Base-by-base conservation (phyloP, 2,329 filamentous ascomycete genomes). In the Sporothrix brunneoviolacea region DNA sequence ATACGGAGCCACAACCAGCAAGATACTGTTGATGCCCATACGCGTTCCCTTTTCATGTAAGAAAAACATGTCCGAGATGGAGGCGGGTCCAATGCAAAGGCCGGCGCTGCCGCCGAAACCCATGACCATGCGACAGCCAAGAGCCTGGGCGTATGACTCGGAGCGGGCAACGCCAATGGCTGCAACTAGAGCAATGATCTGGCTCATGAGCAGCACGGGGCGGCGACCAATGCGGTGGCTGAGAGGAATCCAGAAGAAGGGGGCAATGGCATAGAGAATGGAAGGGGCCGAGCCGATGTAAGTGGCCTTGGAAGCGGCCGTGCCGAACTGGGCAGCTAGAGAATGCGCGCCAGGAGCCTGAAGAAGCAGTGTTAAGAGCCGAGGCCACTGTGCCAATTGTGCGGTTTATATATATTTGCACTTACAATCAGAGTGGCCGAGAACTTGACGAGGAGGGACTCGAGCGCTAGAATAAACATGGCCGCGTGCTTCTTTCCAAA, bases 21-120 rank as follows among this genome's bases (percentile, higher is more conserved):
- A 30, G 27, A 56, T 43, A 35, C 33, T 51, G 35, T 56, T 56
- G 18, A 56, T 33, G 10, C 54, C 54, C 54, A 56, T 52, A 21
- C 54, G 45, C 15, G 47, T 47, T 35, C 54, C 54, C 43, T 56
- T 56, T 37, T 56, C 52, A 33, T 56, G 54, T 32, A 54, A 33
- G 28, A 56, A 56, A 32, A 56, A 56, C 54, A 56, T 54, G 49
- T 56, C 54, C 9, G 54, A 56, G 38, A 56, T 56, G 24, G 54
- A 40, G 9, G 52, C 54, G 6, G 54, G 52, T 8, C 49, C 52
- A 12, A 56, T 56, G 24, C 52, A 54, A 2, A 56, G 32, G 19
- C 48, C 54, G 8, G 46, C 48, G n/a, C 43, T 49, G 21, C 48
- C 54, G 16, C 54, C 54, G 21, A 56, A 56, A 7, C 48, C 52